Conservation (phyloP, 2,329 filamentous ascomycete species). For the Fusarium equiseti region DNA sequence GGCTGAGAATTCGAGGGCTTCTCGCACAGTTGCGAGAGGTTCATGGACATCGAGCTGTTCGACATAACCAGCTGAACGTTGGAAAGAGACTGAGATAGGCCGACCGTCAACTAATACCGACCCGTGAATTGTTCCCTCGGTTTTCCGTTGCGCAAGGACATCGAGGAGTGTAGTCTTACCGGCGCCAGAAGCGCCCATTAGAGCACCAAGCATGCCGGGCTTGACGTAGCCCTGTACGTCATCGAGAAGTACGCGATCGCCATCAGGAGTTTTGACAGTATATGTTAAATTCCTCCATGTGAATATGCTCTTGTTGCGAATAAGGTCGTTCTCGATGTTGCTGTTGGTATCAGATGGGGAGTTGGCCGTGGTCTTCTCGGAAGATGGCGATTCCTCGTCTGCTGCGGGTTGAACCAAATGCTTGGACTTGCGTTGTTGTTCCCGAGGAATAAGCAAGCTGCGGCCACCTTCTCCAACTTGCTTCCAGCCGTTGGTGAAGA, state of each 20-base stretch:
- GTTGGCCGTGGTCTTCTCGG: neutral
- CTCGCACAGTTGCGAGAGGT: constrained; percentile 77
- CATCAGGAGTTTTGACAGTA: constrained; percentile 70
- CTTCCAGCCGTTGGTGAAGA: constrained; percentile 68
- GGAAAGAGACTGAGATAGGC: constrained; percentile 78
- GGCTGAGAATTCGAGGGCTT: constrained; percentile 81
- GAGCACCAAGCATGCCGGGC: constrained; percentile 79
- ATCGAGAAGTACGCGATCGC: constrained; percentile 77
- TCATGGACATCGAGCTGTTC: constrained; percentile 86
- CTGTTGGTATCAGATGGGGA: neutral
- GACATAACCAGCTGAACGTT: constrained; percentile 82
- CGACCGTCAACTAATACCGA: constrained; percentile 82
- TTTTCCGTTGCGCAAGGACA: constrained; percentile 82
- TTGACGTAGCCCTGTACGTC: constrained; percentile 87
- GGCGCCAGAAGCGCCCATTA: constrained; percentile 85
- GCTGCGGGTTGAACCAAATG: constrained; percentile 52
- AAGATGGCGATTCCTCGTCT: constrained; percentile 58
- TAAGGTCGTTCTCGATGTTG: constrained; percentile 55
- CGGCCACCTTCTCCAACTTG: constrained; percentile 64
- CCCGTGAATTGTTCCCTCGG: constrained; percentile 79
- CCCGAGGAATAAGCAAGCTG: constrained; percentile 71
- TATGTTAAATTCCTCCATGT: constrained; percentile 81
- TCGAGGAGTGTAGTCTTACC: constrained; percentile 89
- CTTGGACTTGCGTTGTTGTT: constrained; percentile 60
- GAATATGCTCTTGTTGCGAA: constrained; percentile 75